A percentile compares a stretch with the other conserved stretches of the same genome.
phyloP scores from a whole-genome alignment of 768 basidiomycete genomes.

The Auriscalpium vulgare region DNA sequence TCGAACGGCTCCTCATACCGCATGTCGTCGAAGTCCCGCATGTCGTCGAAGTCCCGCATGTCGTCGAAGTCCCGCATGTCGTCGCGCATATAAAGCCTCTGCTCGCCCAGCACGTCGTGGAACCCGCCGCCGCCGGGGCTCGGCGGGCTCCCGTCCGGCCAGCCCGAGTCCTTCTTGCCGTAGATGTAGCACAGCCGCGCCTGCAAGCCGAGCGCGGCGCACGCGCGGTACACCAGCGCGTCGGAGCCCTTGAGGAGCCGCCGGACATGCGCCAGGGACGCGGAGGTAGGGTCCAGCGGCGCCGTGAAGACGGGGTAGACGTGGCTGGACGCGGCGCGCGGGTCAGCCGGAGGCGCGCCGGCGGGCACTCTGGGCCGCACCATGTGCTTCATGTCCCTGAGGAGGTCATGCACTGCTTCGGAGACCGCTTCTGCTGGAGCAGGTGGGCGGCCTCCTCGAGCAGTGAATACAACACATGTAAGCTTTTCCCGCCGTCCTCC shows the following conservation, averaged over 20 bases:
- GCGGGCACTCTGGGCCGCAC: background rate
- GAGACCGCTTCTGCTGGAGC: too few species aligned
- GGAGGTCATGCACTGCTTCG: too few species aligned
- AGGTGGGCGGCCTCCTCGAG: too few species aligned
- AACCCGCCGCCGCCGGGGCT: too few species aligned
- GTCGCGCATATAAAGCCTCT: too few species aligned
- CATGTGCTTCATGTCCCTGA: too few species aligned
- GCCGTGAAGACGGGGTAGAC: conserved; percentile 24
- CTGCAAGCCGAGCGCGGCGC: background rate
- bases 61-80: background rate
- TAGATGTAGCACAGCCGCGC: background rate
- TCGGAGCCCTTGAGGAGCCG: conserved; percentile 1
- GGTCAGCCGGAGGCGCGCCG: background rate
- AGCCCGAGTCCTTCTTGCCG: background rate
- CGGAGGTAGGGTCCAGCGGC: too few species aligned
- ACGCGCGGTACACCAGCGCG: background rate
- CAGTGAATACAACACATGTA: too few species aligned
- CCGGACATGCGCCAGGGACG: background rate
- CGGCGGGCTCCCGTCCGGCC: too few species aligned
- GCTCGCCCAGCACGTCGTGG: too few species aligned
- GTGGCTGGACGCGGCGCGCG: conserved; percentile 8
- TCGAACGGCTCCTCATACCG: background rate
- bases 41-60: background rate
- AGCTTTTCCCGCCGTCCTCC: too few species aligned
- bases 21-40: background rate